A percentile compares a stretch with the other conserved stretches of the same genome.
These are phyloP conservation scores for Citropsis articulata DNA, from an alignment of 345 rosid genomes.

Conservation along the genomic window DNA sequence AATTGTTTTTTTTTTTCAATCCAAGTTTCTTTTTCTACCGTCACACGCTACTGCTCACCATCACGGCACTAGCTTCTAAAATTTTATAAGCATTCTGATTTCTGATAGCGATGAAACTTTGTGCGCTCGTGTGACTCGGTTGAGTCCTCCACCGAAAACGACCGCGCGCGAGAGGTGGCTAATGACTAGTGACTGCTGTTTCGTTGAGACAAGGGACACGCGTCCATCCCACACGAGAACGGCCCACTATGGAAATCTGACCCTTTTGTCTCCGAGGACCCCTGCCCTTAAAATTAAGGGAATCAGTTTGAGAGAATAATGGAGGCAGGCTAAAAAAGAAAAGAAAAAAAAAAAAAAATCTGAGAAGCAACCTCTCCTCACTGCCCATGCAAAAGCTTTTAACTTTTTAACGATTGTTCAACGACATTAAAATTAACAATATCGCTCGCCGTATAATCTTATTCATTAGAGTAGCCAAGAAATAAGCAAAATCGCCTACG, in stretches of 20 bases:
- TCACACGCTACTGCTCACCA: background rate
- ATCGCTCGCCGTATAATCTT: too few species aligned
- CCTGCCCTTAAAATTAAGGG: background rate
- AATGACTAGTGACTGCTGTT: background rate
- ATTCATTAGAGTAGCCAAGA: too few species aligned
- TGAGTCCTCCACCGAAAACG: conserved; percentile 18
- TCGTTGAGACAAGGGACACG: conserved; percentile 5
- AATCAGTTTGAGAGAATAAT: background rate
- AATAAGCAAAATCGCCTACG: too few species aligned
- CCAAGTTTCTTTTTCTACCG: background rate
- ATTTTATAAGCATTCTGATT: background rate
- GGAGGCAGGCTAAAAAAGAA: background rate
- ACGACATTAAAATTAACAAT: too few species aligned
- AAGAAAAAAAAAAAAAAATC: fast-evolving
- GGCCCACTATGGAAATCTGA: background rate
- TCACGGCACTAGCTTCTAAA: background rate
- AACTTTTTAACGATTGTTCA: too few species aligned
- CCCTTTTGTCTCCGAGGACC: background rate
- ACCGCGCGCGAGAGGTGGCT: background rate
- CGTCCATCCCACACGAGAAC: background rate
- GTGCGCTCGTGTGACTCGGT: conserved; percentile 31
- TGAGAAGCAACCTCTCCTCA: too few species aligned
- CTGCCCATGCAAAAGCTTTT: too few species aligned
- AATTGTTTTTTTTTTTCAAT: too few species aligned
- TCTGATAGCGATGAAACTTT: background rate